Evolutionary conservation across 1,284 basidiomycete genomes (phyloP).

Genomic region (Athelia sp.): DNA sequence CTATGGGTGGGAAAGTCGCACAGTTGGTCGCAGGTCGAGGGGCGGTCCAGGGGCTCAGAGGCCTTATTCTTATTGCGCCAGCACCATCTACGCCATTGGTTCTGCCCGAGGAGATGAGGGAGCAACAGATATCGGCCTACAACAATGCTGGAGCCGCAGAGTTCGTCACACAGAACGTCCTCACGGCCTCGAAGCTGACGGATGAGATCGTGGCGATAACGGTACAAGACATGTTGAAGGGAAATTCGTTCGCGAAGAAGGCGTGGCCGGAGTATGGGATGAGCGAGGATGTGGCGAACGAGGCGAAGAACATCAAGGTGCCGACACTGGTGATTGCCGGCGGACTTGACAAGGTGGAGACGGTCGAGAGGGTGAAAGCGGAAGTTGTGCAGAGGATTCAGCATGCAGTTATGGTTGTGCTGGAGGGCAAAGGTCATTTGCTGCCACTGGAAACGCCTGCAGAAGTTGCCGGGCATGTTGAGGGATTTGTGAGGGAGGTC

Average conservation of each 20-base stretch:
- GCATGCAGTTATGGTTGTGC: slow-evolving; percentile 2
- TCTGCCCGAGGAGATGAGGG: slow-evolving; percentile 8
- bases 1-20: slow-evolving; percentile 12
- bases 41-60: slow-evolving; percentile 1
- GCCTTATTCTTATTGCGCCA: slow-evolving; percentile 8
- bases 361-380: slow-evolving; percentile 4
- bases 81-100: slow-evolving; percentile 8
- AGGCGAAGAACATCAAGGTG: slow-evolving; percentile 2
- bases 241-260: slow-evolving; percentile 3
- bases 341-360: slow-evolving; percentile 6
- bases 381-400: slow-evolving; percentile 3
- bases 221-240: slow-evolving; percentile 4
- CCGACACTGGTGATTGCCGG: slow-evolving; percentile 9
- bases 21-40: slow-evolving; percentile 8
- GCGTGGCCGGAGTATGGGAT: slow-evolving; percentile 9
- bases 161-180: background rate
- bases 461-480: background rate
- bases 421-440: slow-evolving; percentile 7
- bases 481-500: too few species aligned
- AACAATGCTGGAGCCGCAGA: background rate
- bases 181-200: background rate
- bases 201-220: slow-evolving; percentile 1
- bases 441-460: slow-evolving; percentile 8
- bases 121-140: background rate
- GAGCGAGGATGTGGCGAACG: slow-evolving; percentile 6